Base-by-base conservation (phyloP, 768 basidiomycete genomes). In the Xerocomus spinulosus region DNA sequence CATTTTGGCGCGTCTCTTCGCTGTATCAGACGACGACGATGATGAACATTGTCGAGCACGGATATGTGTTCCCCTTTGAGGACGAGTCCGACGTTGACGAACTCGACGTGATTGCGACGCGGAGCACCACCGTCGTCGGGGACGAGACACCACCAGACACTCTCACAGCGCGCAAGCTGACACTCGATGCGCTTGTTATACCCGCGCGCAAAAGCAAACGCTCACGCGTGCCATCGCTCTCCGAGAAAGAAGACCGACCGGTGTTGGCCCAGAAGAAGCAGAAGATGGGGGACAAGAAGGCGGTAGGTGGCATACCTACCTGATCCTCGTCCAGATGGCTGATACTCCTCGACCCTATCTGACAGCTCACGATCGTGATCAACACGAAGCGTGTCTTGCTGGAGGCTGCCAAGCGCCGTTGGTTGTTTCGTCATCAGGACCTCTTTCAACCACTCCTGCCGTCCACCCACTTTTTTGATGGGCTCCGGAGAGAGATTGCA, bases 381-480 rank as follows among this genome's bases (percentile, higher is more conserved):
- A 73, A 72, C 39, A 54, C 58, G 34, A 73, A 65, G 46, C 69
- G 70, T 36, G 64, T 67, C 5, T 52, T 55, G 1, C 56, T 74
- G 26, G 77, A 79, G 26, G 61, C 66, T 14, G 70, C 74, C 4
- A 63, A 71, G 28, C 74, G 70, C 35, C 66, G 64, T 20, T 82
- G 79, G 77, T 47, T 81, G 9, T 59, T 70, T 53, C 60, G 63
- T 33, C 72, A 82, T 51, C 66, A 66, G 0, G 55, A 69, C 25
- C 58, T 80, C 12, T 73, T 82, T 51, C 64, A 68, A 43, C 70
- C 79, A 0, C 66, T 82, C 8, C 64, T 82, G 18, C 76, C 77
- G 1, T 43, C 65, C 1, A 64, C 63, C 14, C 70, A 54, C 36
- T 73, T 73, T 49, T 73, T 78, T 32, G 62, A 69, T 4, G 55